phyloP scores from a whole-genome alignment of 2,329 filamentous ascomycete species.

The Aspergillus phoenicis region DNA sequence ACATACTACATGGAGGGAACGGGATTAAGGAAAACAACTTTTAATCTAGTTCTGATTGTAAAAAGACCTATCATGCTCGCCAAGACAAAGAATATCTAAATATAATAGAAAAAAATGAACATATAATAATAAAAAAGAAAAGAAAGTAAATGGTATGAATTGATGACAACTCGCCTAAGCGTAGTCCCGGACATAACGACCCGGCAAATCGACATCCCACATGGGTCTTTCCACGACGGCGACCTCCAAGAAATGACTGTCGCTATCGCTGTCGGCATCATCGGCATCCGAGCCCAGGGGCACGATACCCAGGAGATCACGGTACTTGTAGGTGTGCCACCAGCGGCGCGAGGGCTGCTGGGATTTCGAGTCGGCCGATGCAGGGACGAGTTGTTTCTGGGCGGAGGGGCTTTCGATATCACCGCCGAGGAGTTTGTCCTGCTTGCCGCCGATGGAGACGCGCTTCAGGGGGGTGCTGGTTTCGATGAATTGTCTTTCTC shows the following conservation, averaged over 20 bases:
- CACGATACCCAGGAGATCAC: constrained; percentile 81
- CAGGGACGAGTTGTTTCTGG: constrained; percentile 28
- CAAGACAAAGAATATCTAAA: constrained; percentile 7
- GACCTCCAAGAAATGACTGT: constrained; percentile 61
- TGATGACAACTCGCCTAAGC: constrained; percentile 19
- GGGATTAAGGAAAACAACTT: constrained; percentile 12
- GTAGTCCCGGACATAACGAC: constrained; percentile 66
- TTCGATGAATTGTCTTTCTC: constrained; percentile 25
- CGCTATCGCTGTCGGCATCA: constrained; percentile 18
- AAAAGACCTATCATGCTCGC: constrained; percentile 18
- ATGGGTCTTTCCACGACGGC: constrained; percentile 84
- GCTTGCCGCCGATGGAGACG: constrained; percentile 10
- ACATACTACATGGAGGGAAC: neutral
- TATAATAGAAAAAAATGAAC: neutral
- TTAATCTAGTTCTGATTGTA: constrained; percentile 15
- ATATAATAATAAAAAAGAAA: neutral
- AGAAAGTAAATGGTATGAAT: neutral
- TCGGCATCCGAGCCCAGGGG: constrained; percentile 50
- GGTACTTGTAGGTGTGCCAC: constrained; percentile 92
- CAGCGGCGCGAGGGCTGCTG: constrained; percentile 35
- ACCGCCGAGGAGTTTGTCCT: constrained; percentile 18
- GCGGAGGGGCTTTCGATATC: constrained; percentile 23
- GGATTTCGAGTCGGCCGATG: constrained; percentile 28
- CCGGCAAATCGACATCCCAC: constrained; percentile 78
- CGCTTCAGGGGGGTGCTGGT: constrained; percentile 26